Conservation (phyloP, 352 stramenopile species). For the Phytophthora foliorum region DNA sequence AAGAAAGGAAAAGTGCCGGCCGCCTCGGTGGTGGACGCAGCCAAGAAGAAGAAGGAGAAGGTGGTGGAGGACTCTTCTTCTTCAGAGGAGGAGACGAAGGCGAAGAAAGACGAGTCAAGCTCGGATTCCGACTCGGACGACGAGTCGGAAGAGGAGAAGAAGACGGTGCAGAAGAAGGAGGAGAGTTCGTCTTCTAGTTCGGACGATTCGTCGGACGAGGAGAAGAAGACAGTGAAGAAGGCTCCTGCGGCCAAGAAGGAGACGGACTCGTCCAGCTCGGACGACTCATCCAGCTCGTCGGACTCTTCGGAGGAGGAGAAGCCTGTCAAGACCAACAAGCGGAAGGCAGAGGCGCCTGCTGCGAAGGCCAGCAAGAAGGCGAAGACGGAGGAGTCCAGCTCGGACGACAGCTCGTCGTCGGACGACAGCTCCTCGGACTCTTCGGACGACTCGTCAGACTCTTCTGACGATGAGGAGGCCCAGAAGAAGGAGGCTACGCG, state of each 20-base stretch:
- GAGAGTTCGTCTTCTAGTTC: slow-evolving; percentile 18
- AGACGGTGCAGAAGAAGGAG: slow-evolving; percentile 43
- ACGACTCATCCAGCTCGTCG: slow-evolving; percentile 37
- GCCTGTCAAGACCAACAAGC: slow-evolving; percentile 56
- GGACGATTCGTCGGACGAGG: slow-evolving; percentile 34
- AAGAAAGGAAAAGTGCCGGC: slow-evolving; percentile 70
- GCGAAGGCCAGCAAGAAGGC: slow-evolving; percentile 51
- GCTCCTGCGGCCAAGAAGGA: slow-evolving; percentile 41
- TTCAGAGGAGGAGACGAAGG: slow-evolving; percentile 34
- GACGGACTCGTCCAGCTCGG: slow-evolving; percentile 41
- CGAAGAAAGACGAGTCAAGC: slow-evolving; percentile 41
- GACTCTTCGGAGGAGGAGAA: slow-evolving; percentile 57
- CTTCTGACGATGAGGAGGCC: slow-evolving; percentile 68
- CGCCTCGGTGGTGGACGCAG: slow-evolving; percentile 59
- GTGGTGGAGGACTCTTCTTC: no score
- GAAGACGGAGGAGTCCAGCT: slow-evolving; percentile 51
- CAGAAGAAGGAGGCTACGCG: slow-evolving; percentile 83
- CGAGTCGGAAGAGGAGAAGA: slow-evolving; percentile 47
- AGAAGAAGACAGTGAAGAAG: slow-evolving; percentile 35
- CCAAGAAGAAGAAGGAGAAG: slow-evolving; percentile 45
- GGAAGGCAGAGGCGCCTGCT: slow-evolving; percentile 55
- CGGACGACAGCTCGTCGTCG: slow-evolving; percentile 52
- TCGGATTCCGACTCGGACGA: slow-evolving; percentile 65
- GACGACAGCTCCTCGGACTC: slow-evolving; percentile 56
- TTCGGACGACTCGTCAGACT: slow-evolving; percentile 66